Conservation (phyloP, 768 basidiomycete genomes). For the Paxillus ammoniavirescens region DNA sequence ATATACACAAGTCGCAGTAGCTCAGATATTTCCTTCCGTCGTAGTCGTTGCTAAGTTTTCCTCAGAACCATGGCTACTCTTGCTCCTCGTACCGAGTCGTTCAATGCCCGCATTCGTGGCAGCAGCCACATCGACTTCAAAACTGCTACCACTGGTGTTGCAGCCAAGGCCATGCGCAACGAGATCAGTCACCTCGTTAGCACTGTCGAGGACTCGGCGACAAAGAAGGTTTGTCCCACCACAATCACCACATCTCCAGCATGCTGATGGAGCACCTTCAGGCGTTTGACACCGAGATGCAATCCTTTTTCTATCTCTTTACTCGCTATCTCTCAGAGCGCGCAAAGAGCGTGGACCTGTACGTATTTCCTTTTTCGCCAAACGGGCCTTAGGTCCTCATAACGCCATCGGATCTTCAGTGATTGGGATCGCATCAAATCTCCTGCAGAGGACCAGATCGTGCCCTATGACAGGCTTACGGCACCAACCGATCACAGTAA, state of each 20-base stretch:
- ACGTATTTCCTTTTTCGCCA: constrained; percentile 29
- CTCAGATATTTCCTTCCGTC: constrained; percentile 11
- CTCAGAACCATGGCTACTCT: constrained; percentile 52
- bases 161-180: constrained; percentile 96
- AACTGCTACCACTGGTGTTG: constrained; percentile 93
- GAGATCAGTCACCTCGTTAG: constrained; percentile 93
- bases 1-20: constrained; percentile 49
- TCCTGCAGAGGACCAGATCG: constrained; percentile 61
- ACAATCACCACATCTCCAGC: constrained; percentile 3
- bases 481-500: constrained; percentile 43
- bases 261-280: constrained; percentile 29
- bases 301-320: constrained; percentile 80
- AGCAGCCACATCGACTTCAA: constrained; percentile 92
- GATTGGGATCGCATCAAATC: constrained; percentile 54
- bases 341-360: constrained; percentile 70
- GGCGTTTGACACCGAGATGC: constrained; percentile 82
- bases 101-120: constrained; percentile 72
- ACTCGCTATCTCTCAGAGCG: constrained; percentile 75
- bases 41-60: constrained; percentile 9
- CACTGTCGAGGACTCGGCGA: constrained; percentile 74
- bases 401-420: constrained; percentile 11
- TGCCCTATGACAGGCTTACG: constrained; percentile 54
- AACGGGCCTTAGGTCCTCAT: not conserved
- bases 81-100: constrained; percentile 63
- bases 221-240: constrained; percentile 66